Evolutionary conservation across 2,329 filamentous ascomycete genomes (phyloP).

Genomic region (Chaetomiaceae sp.): DNA sequence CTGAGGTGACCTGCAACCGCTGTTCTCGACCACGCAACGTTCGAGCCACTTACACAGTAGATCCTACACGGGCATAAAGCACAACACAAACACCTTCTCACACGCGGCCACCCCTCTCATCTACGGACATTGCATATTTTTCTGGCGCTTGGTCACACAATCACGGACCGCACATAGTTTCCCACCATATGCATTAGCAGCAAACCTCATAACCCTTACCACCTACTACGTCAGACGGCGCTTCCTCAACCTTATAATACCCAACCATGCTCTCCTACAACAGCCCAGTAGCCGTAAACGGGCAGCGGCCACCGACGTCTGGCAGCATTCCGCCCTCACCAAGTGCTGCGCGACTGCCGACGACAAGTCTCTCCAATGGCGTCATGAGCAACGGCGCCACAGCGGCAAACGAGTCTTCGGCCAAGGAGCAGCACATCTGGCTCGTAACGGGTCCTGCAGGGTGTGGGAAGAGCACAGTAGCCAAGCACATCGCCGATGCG

Average conservation of each 20-base stretch:
- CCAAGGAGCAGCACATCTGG: constrained; percentile 63
- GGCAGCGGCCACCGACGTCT: constrained; percentile 29
- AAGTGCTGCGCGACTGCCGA: constrained; percentile 21
- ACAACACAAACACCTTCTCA: no score
- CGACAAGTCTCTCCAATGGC: constrained; percentile 20
- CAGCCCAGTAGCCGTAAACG: constrained; percentile 39
- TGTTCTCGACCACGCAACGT: no score
- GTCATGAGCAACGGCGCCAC: constrained; percentile 26
- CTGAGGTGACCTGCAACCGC: no score
- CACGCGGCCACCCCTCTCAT: no score
- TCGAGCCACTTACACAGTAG: no score
- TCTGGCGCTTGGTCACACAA: no score
- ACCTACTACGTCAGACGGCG: not conserved
- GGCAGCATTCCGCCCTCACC: constrained; percentile 27
- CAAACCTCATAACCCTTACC: not conserved
- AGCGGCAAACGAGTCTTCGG: constrained; percentile 26
- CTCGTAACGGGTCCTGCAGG: constrained; percentile 73
- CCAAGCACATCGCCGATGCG: constrained; percentile 55
- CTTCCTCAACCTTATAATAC: no score
- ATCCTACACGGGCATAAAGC: no score
- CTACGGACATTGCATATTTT: no score
- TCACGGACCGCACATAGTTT: not conserved
- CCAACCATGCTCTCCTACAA: constrained; percentile 49
- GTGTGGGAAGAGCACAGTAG: constrained; percentile 73
- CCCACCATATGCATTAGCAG: constrained; percentile 16